A percentile compares a stretch with the other conserved stretches of the same genome.
Conservation (phyloP, 441 rosid species). For the Pelargonium australe region DNA sequence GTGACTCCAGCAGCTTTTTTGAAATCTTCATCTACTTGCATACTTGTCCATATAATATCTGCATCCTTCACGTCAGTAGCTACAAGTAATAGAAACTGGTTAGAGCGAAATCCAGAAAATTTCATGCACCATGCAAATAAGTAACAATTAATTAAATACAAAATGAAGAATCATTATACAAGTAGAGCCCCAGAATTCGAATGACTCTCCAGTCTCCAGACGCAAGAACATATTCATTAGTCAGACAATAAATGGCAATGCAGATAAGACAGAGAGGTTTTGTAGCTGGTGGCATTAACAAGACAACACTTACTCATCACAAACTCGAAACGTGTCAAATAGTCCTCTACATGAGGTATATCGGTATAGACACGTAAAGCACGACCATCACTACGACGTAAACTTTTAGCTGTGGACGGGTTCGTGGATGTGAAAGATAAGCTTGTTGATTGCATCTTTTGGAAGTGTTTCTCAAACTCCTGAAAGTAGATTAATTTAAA, state of each 20-base stretch:
- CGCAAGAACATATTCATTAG: slow-evolving; percentile 2
- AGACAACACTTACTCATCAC: slow-evolving; percentile 53
- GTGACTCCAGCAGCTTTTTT: slow-evolving; percentile 68
- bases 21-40: slow-evolving; percentile 75
- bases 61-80: slow-evolving; percentile 76
- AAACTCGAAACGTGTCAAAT: slow-evolving; percentile 73
- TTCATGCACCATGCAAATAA: slow-evolving; percentile 1
- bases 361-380: slow-evolving; percentile 71
- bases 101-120: slow-evolving; percentile 4
- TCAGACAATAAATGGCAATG: background rate
- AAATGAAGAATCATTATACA: too few relatives aligned
- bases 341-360: slow-evolving; percentile 80
- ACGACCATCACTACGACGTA: slow-evolving; percentile 39
- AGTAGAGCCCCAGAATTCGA: background rate
- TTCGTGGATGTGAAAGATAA: slow-evolving; percentile 28
- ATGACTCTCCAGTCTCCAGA: background rate
- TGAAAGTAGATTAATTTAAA: slow-evolving; percentile 28
- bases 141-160: too few relatives aligned
- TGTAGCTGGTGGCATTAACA: slow-evolving; percentile 4
- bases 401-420: slow-evolving; percentile 34
- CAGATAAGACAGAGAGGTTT: background rate
- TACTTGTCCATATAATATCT: slow-evolving; percentile 82
- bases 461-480: slow-evolving; percentile 64
- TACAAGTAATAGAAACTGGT: slow-evolving; percentile 23
- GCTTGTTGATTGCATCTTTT: slow-evolving; percentile 38